phyloP scores from a whole-genome alignment of 163 green algal species.

The Chlamydomonas reinhardtii region DNA sequence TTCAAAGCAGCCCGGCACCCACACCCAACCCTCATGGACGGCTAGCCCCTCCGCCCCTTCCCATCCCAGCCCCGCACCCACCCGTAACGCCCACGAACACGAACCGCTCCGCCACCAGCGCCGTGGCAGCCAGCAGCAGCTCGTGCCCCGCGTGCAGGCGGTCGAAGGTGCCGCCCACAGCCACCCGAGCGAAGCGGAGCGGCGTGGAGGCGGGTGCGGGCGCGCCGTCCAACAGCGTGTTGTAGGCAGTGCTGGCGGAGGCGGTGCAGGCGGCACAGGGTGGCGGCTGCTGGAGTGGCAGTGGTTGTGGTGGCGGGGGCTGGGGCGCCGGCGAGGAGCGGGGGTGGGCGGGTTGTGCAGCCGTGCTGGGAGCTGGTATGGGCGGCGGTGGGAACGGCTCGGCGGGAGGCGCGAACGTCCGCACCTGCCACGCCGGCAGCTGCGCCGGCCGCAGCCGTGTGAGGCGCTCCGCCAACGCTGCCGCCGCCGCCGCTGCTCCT shows the following conservation, averaged over 20 bases:
- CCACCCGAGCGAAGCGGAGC: slow-evolving; percentile 77
- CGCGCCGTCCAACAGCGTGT: background rate
- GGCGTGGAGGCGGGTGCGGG: background rate
- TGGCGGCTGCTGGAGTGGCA: background rate
- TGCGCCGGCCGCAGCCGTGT: background rate
- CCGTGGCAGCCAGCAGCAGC: slow-evolving; percentile 87
- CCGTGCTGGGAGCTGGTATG: too few species aligned
- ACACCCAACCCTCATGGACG: too few species aligned
- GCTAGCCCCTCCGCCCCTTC: background rate
- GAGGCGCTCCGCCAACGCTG: background rate
- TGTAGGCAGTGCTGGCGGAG: background rate
- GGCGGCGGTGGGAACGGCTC: too few species aligned
- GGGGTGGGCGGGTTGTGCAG: too few species aligned
- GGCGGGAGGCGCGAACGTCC: too few species aligned
- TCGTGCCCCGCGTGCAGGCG: slow-evolving; percentile 93
- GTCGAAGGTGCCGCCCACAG: slow-evolving; percentile 96
- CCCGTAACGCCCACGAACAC: slow-evolving; percentile 91
- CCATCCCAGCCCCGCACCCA: slow-evolving; percentile 28
- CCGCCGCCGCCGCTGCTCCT: background rate
- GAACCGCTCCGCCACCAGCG: slow-evolving; percentile 67
- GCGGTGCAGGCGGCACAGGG: background rate
- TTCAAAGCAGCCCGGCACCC: too few species aligned
- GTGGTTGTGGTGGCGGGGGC: too few species aligned
- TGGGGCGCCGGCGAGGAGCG: too few species aligned
- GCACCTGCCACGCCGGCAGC: background rate